Evolutionary conservation across 2,329 filamentous ascomycete genomes (phyloP), one percentile per base, ranked within the genome.

Genomic region (Whalleya microplaca): DNA sequence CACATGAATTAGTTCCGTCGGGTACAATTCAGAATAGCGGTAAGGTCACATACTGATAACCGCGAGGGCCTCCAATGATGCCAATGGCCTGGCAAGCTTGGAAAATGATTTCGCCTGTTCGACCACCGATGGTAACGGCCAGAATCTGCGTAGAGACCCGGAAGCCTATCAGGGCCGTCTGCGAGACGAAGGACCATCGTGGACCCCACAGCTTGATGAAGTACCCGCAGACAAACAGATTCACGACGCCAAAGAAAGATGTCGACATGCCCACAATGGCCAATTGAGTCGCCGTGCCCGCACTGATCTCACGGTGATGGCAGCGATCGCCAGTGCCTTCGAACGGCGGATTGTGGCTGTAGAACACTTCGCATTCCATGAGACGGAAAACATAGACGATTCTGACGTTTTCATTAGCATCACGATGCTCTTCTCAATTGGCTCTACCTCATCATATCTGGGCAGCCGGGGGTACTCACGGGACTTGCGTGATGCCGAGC

Each of bases 291-390:
- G 88, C 87, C 1, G 87, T 89, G 19, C 80, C 78, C 1, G 87
- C 84, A 45, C 87, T 81, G 56, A 91, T 87, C 59, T 84, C 82
- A 51, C 82, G 82, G 32, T 80, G 78, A 45, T 77, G 78, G 66
- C 88, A 91, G 16, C 82, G 77, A 56, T 86, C 82, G 3, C 76
- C 76, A 3, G 70, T 64, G 1, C 77, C 79, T 9, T 73, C 63
- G 48, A 75, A 82, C 0, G 80, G 77, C 12, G 81, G 78, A 64
- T 89, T 82, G 2, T 75, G 75, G 37, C 78, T 74, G 71, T 90
- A 91, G 69, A 85, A 91, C 49, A 82, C 80, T 52, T 91, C 85
- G 71, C 88, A 91, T 48, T 84, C 85, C 87, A 91, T 90, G 1
- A 89, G 69, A 55, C 86, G 85, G 64, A 91, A 90, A 21, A 87